Evolutionary conservation across 2,329 filamentous ascomycete genomes (phyloP).

Genomic region (Neonectria faginata): DNA sequence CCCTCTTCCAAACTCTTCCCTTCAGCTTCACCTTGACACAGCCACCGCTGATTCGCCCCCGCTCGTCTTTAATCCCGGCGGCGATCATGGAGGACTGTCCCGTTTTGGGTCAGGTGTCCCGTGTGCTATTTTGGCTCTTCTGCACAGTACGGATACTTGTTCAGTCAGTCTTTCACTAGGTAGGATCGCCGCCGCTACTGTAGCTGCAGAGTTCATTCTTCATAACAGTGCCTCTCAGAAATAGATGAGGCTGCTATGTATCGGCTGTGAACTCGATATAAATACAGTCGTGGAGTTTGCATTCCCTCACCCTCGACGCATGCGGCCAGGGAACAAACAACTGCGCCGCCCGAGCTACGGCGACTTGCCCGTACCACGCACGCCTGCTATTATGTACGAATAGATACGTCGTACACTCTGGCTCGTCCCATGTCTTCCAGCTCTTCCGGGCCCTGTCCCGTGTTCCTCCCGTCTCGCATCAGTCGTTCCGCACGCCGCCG

Average conservation of each 20-base stretch:
- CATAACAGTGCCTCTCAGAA: conserved; percentile 7
- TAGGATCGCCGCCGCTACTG: not conserved
- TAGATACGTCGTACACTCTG: not conserved
- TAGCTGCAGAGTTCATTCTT: not conserved
- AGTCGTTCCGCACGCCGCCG: conserved; percentile 14
- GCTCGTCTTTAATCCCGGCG: conserved; percentile 17
- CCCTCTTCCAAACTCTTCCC: not conserved
- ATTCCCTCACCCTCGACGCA: conserved; percentile 26
- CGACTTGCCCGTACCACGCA: not conserved
- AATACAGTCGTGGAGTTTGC: conserved; percentile 25
- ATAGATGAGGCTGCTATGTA: conserved; percentile 4
- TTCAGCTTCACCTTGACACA: conserved; percentile 1
- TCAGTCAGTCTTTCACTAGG: not conserved
- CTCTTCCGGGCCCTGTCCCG: not conserved
- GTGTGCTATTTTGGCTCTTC: conserved; percentile 29
- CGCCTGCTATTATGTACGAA: not conserved
- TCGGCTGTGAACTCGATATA: conserved; percentile 30
- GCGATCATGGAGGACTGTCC: conserved; percentile 30
- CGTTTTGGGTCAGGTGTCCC: conserved; percentile 24
- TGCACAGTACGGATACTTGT: conserved; percentile 1
- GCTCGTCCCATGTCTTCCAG: conserved; percentile 2
- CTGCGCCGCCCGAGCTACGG: conserved; percentile 9
- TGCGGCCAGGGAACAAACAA: conserved; percentile 27
- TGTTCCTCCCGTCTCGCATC: conserved; percentile 1
- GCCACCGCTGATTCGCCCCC: conserved; percentile 10